Evolutionary conservation across 768 basidiomycete species (phyloP).

Genomic region (Omphalotus guepiniiformis): DNA sequence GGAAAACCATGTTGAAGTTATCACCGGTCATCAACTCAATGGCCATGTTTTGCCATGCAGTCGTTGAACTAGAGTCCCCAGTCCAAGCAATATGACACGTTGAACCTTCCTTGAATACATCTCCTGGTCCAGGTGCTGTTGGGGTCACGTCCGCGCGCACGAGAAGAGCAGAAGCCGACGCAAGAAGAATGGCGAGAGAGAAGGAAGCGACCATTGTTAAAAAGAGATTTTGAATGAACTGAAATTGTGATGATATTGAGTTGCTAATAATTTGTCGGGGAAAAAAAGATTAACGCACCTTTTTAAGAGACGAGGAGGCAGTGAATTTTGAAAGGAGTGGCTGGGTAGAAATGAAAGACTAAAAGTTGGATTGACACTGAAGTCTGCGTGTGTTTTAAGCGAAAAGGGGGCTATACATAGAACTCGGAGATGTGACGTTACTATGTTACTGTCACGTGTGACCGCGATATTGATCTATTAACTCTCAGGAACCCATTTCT

Average conservation of each 20-base stretch:
- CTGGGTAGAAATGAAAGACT: neutral
- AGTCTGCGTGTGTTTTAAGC: neutral
- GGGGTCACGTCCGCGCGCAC: constrained; percentile 60
- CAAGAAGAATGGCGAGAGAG: constrained; percentile 34
- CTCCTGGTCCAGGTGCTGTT: constrained; percentile 53
- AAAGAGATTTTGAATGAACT: neutral
- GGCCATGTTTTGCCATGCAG: constrained; percentile 64
- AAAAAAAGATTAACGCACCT: neutral
- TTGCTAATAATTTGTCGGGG: neutral
- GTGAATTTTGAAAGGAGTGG: neutral
- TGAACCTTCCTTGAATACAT: constrained; percentile 51
- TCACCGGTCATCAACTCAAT: constrained; percentile 80
- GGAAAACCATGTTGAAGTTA: constrained; percentile 62
- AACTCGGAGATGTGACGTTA: no score
- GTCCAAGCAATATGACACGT: constrained; percentile 58
- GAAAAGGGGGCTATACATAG: neutral
- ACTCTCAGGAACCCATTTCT: no score
- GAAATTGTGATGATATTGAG: neutral
- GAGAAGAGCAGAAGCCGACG: constrained; percentile 28
- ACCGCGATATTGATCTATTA: no score
- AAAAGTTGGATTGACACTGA: neutral
- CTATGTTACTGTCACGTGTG: neutral
- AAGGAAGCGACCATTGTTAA: constrained; percentile 35
- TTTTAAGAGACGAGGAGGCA: neutral
- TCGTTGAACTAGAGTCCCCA: constrained; percentile 45